Base-by-base conservation (phyloP, 1,284 basidiomycete species). In the Irpex rosettiformis region DNA sequence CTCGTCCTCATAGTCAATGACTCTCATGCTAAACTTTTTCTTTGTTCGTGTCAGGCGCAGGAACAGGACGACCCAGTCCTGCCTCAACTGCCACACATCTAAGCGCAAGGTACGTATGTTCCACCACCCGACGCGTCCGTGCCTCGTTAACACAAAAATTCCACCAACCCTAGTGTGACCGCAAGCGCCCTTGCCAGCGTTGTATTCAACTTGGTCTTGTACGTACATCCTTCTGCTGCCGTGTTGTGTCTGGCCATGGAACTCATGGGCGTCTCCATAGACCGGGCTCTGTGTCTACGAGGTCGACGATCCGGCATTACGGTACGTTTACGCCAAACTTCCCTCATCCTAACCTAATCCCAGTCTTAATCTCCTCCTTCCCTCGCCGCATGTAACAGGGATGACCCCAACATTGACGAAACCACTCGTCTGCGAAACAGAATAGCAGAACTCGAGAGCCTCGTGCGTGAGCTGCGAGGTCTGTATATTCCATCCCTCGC, bases 201-300 rank as follows among this genome's bases (percentile, higher is more conserved):
- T 94, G 92, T 72, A 93, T 92, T 56, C 89, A 93, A 60, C 80
- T 91, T 61, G 81, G 91, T 69, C 70, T 92, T 78, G 84, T 92
- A 78, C 62, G 76, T 71, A 63, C 58, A 6, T 40, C 30, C 58
- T 43, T 54, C 27, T 43, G 52, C 45, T 57, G 54, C 62, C 61
- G 52, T 65, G 58, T n/a, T n/a, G n/a, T 62, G 45, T 58, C 47
- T 10, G 11, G 24, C 48, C 48, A 28, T 22, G 13, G n/a, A 10
- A 28, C 48, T 51, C 48, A 27, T 25, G 18, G 10, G 22, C 24
- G 48, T 51, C 52, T 59, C n/a, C 53, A 30, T 57, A 93, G 88
- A 95, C 93, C 21, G 93, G 93, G 42, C 86, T 94, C 18, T 95
- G 93, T 70, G 93, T 95, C 0, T 95, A 95, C 67, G 93, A 95